Evolutionary conservation across 2,329 filamentous ascomycete genomes (phyloP), one percentile per base, ranked within the genome.

Genomic region (Microsporum canis): DNA sequence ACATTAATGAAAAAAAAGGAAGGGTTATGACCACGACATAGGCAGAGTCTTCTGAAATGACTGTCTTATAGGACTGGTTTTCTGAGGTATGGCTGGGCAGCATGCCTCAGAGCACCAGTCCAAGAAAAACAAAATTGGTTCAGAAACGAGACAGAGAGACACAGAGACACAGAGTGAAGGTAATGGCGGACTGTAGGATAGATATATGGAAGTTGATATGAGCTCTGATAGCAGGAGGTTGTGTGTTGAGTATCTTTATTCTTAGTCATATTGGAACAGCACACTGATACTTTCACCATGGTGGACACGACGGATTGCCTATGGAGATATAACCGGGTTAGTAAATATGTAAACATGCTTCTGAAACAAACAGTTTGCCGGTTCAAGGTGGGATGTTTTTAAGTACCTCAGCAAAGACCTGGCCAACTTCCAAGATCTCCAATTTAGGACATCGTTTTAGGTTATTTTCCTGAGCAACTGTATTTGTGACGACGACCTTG

Each of bases 271-370:
- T 72, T 91, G 87, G 76, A 99, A 99, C 58, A 99, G 82, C 63
- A 94, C 89, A 73, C 91, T 96, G 76, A 99, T 96, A 70, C 90
- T 96, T 78, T 99, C 94, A 69, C 94, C 94, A 74, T 97, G 91
- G 76, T 99, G 94, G 62, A 97, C 92, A 65, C 94, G 85, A 65
- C 94, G 88, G 68, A 97, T 96, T 58, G 94, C 85, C 84, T 85
- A 61, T 47, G 27, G 23, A 23, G n/a, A 47, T n/a, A 47, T 29
- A 47, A 47, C 5, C 34, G 10, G 23, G 27, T 47, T 47, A 47
- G 43, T 47, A 8, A 47, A 17, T 67, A 34, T 51, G 61, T 27
- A 62, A n/a, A 63, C 43, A 47, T 53, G 62, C 73, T 33, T 6
- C n/a, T 5, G 4, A 33, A 10, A 23, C 4, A 53, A 14, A 27